Conservation (phyloP, 768 basidiomycete genomes). For the Auriculariales sp. region DNA sequence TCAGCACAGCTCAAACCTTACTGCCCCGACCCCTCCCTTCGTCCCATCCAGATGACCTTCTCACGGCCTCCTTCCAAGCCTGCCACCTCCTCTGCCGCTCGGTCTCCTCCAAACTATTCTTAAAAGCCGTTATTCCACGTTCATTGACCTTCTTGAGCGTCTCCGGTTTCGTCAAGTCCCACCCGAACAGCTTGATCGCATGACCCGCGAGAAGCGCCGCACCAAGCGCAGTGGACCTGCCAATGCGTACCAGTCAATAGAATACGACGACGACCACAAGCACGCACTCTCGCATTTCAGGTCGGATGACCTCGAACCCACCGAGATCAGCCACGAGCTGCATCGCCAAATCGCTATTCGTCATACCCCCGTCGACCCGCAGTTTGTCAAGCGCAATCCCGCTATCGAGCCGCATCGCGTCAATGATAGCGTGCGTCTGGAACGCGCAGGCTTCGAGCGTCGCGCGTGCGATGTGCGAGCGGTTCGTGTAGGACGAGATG, state of each 20-base stretch:
- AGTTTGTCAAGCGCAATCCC: conserved; percentile 63
- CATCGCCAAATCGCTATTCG: conserved; percentile 85
- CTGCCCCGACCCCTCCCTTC: conserved; percentile 13
- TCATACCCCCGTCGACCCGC: conserved; percentile 98
- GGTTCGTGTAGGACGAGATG: conserved; percentile 76
- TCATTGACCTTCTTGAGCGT: conserved; percentile 80
- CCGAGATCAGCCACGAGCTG: conserved; percentile 75
- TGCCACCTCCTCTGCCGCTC: conserved; percentile 52
- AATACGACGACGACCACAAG: background rate
- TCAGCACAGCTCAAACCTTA: background rate
- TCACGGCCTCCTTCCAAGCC: conserved; percentile 82
- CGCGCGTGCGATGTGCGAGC: conserved; percentile 86
- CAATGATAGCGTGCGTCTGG: conserved; percentile 89
- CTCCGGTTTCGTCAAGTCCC: conserved; percentile 76
- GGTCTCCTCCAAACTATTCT: conserved; percentile 34
- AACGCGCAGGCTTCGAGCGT: conserved; percentile 93
- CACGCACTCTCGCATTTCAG: conserved; percentile 90
- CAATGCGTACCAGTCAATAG: background rate
- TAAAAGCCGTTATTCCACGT: conserved; percentile 60
- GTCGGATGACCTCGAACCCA: conserved; percentile 82
- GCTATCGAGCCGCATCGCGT: conserved; percentile 91
- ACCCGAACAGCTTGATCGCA: conserved; percentile 78
- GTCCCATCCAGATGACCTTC: conserved; percentile 74
- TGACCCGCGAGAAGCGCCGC: conserved; percentile 87
- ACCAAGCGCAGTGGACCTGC: conserved; percentile 88